phyloP scores from a whole-genome alignment of 805 yeast genomes.

The Monosporozyma siamensis region DNA sequence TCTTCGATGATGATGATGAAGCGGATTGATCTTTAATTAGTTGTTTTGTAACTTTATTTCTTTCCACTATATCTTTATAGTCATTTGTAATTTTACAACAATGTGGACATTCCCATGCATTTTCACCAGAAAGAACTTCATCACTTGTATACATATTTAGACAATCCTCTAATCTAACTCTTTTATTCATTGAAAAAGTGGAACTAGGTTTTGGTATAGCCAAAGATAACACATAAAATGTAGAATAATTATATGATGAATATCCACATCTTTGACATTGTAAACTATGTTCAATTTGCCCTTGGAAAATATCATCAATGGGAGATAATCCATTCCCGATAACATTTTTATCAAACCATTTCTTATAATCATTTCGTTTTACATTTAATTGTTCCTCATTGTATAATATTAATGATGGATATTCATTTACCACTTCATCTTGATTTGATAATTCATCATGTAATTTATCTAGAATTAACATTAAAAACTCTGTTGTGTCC shows the following conservation, averaged over 20 bases:
- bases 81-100: conserved; percentile 31
- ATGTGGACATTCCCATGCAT: conserved; percentile 79
- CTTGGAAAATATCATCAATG: conserved; percentile 57
- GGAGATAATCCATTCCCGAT: conserved; percentile 57
- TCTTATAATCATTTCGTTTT: conserved; percentile 41
- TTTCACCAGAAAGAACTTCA: conserved; percentile 59
- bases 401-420: conserved; percentile 32
- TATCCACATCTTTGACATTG: conserved; percentile 58
- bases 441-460: conserved; percentile 54
- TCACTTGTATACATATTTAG: conserved; percentile 51
- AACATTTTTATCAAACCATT: conserved; percentile 49
- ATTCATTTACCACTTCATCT: conserved; percentile 31
- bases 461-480: conserved; percentile 54
- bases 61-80: conserved; percentile 3
- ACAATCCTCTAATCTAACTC: conserved; percentile 49
- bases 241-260: conserved; percentile 49
- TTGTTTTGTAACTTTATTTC: conserved; percentile 1
- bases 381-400: conserved; percentile 23
- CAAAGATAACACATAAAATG: conserved; percentile 53
- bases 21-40: conserved; percentile 2
- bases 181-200: conserved; percentile 24
- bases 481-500: conserved; percentile 69
- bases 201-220: conserved; percentile 42
- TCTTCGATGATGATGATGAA: conserved; percentile 7
- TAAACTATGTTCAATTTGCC: conserved; percentile 58